These are phyloP conservation scores for Fonsecaea pugnacius DNA, from an alignment of 2,329 filamentous ascomycete genomes.

Conservation along the genomic window DNA sequence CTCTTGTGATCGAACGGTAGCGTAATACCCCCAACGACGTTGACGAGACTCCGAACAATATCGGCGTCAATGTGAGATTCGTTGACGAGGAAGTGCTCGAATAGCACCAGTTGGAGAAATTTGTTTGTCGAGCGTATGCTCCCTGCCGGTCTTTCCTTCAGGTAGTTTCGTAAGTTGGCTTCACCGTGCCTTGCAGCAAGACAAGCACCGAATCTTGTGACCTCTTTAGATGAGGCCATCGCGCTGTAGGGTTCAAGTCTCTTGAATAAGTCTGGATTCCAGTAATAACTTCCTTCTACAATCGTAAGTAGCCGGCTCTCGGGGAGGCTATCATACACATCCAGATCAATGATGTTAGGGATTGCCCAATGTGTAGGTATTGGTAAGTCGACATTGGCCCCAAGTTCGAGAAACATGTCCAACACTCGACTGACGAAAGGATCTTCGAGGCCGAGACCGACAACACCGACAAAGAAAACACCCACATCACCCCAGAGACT, in stretches of 20 bases:
- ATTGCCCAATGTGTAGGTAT: not conserved
- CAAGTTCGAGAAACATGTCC: not conserved
- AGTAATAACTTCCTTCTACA: not conserved
- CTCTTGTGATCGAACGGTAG: not conserved
- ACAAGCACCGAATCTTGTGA: not conserved
- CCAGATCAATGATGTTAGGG: too few species aligned
- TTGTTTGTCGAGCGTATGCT: not conserved
- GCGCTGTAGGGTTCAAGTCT: not conserved
- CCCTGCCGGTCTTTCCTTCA: not conserved
- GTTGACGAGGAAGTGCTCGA: not conserved
- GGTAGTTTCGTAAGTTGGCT: not conserved
- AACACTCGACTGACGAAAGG: not conserved
- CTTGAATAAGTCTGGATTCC: slow-evolving; percentile 1
- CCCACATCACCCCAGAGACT: not conserved
- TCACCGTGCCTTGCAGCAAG: not conserved
- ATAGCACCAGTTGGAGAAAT: not conserved
- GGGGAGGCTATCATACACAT: not conserved
- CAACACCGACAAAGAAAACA: not conserved
- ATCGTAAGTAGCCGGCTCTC: not conserved
- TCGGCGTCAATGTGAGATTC: not conserved
- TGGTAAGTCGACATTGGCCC: slow-evolving; percentile 3
- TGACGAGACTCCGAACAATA: not conserved
- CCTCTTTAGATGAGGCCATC: not conserved
- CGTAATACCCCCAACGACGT: not conserved
- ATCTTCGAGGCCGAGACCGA: not conserved